Evolutionary conservation across 345 rosid species (phyloP), one percentile per base, ranked within the genome.

Genomic region (Lepidium aucheri): DNA sequence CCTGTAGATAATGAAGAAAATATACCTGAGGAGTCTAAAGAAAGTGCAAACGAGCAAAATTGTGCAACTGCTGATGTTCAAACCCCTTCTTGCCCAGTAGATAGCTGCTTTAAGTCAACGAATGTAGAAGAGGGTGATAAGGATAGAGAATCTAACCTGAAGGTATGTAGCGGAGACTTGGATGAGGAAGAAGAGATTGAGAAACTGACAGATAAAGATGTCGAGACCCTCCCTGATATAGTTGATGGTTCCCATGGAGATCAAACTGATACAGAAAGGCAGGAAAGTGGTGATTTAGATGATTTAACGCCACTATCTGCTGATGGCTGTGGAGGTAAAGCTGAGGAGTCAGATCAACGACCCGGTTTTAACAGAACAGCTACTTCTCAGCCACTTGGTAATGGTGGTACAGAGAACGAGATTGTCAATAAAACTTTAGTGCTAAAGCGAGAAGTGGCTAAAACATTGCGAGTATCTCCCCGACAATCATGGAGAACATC

Each of bases 11-110:
- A 38, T 36, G 40, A 26, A 55, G 67, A 60, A 57, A 50, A 44
- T 41, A 63, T 54, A 49, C 62, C 35, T 17, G n/a, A 69, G 24
- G 59, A 71, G 43, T 68, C 35, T 15, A 17, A 61, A 46, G 54
- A 55, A 53, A 47, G 10, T 49, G 53, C 36, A 36, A 60, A 71
- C 26, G 51, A 63, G 44, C 57, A 24, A 47, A 47, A 35, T n/a
- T 60, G 51, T 55, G 79, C 57, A 76, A 30, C 67, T 54, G 71
- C 67, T 60, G 71, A 71, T 68, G 50, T 30, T 22, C 74, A 81
- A 65, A 63, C 76, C 24, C 30, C 43, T 51, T 61, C 55, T n/a
- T 53, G 18, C 75, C 74, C 53, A 65, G 50, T 53, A 32, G 74
- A 51, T 63, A 52, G 76, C 51, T 79, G 68, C 32, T 40, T 56